These are phyloP conservation scores for Biscogniauxia mediterranea DNA, from an alignment of 2,329 filamentous ascomycete species.

Conservation along the genomic window DNA sequence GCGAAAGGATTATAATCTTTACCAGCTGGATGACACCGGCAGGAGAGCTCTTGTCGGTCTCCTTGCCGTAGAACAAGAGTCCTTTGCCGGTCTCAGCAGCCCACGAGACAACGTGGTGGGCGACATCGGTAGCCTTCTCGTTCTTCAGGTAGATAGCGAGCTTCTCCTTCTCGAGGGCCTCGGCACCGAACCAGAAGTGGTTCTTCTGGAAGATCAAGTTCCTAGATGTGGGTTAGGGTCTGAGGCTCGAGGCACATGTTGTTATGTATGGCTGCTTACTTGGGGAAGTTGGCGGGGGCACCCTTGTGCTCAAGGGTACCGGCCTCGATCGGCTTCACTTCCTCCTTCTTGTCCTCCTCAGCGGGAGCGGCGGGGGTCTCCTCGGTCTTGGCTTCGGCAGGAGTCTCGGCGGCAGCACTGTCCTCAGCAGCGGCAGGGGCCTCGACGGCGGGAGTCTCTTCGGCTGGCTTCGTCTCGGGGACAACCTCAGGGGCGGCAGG, in stretches of 20 bases:
- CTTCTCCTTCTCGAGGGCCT: slow-evolving; percentile 70
- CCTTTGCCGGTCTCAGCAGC: slow-evolving; percentile 93
- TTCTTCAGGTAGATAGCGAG: slow-evolving; percentile 77
- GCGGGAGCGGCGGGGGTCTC: slow-evolving; percentile 35
- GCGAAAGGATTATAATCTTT: slow-evolving; percentile 35
- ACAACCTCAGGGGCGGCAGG: slow-evolving; percentile 37
- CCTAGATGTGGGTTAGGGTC: slow-evolving; percentile 45
- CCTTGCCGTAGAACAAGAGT: slow-evolving; percentile 87
- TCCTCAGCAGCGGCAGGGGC: slow-evolving; percentile 39
- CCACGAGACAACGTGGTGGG: slow-evolving; percentile 83
- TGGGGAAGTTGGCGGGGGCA: slow-evolving; percentile 75
- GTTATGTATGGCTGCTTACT: slow-evolving; percentile 58
- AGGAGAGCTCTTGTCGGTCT: slow-evolving; percentile 77
- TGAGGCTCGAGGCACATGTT: neutral
- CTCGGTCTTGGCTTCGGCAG: slow-evolving; percentile 36
- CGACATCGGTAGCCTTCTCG: slow-evolving; percentile 76
- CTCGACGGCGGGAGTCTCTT: slow-evolving; percentile 35
- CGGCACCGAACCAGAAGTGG: slow-evolving; percentile 82
- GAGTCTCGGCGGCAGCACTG: slow-evolving; percentile 38
- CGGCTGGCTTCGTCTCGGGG: slow-evolving; percentile 29
- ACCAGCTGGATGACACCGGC: slow-evolving; percentile 83
- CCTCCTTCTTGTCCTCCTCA: slow-evolving; percentile 46
- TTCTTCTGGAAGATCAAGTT: slow-evolving; percentile 89
- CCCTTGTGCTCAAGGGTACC: slow-evolving; percentile 88
- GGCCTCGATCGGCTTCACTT: slow-evolving; percentile 72